phyloP scores from a whole-genome alignment of 1,139 yeast species.

The Pichia sp. region DNA sequence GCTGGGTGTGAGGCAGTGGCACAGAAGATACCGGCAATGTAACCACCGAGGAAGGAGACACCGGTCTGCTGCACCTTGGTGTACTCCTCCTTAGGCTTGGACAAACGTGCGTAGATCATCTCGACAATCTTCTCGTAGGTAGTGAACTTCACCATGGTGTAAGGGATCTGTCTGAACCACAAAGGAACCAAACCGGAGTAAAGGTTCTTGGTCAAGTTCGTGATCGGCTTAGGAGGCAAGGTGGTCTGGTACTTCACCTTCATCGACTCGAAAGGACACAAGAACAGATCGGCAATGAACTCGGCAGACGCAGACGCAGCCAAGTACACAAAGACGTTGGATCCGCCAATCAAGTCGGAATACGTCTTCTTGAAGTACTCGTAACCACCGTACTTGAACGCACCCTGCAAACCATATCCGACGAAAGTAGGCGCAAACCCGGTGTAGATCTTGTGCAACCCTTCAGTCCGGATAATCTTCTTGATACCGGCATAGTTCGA shows the following conservation, averaged over 20 bases:
- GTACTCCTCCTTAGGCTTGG: conserved; percentile 51
- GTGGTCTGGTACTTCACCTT: conserved; percentile 92
- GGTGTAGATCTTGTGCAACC: conserved; percentile 68
- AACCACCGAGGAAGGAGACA: conserved; percentile 89
- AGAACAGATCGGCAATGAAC: conserved; percentile 78
- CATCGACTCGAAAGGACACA: conserved; percentile 92
- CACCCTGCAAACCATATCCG: conserved; percentile 92
- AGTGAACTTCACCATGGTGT: conserved; percentile 95
- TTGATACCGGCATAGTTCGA: conserved; percentile 78
- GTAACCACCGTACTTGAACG: conserved; percentile 93
- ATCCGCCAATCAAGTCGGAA: conserved; percentile 62
- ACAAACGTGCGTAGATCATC: conserved; percentile 49
- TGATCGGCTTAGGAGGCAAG: conserved; percentile 54
- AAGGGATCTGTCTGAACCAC: conserved; percentile 94
- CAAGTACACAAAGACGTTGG: conserved; percentile 68
- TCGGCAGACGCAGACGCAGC: conserved; percentile 92
- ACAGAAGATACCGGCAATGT: conserved; percentile 93
- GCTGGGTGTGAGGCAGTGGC: conserved; percentile 96
- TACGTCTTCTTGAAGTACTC: conserved; percentile 82
- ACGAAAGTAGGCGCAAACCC: conserved; percentile 89
- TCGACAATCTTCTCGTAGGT: conserved; percentile 87
- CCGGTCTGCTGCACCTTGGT: conserved; percentile 74
- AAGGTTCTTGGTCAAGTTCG: conserved; percentile 44
- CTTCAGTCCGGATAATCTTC: conserved; percentile 66
- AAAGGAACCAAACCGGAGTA: conserved; percentile 86